These are phyloP conservation scores for Mycena chlorophos DNA, from an alignment of 768 basidiomycete species.

Conservation along the genomic window DNA sequence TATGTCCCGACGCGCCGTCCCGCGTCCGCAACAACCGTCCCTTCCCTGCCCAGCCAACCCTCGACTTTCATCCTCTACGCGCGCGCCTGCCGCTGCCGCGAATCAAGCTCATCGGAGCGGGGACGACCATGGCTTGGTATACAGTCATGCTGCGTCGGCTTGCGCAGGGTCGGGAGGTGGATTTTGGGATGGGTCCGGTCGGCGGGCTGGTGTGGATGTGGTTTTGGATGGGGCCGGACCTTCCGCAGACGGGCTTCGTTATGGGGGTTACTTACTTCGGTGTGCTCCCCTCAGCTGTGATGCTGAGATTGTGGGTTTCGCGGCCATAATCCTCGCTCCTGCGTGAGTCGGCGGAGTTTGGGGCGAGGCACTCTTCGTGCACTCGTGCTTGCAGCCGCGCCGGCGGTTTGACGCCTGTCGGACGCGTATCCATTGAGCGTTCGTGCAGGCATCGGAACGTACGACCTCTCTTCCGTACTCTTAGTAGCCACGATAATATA, in stretches of 20 bases:
- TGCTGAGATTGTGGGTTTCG: no score
- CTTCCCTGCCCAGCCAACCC: neutral
- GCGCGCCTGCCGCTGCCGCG: conserved; percentile 39
- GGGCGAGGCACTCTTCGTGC: no score
- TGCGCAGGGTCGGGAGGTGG: conserved; percentile 27
- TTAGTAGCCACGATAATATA: no score
- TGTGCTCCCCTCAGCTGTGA: no score
- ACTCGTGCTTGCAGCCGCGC: no score
- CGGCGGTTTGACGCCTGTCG: no score
- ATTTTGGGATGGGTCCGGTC: conserved; percentile 36
- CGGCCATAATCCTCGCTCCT: no score
- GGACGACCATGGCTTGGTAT: conserved; percentile 70
- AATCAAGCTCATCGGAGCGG: conserved; percentile 66
- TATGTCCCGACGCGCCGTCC: conserved; percentile 61
- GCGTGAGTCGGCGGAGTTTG: no score
- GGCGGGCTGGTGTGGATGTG: conserved; percentile 47
- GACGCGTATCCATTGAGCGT: no score
- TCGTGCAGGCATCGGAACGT: no score
- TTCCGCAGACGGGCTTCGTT: conserved; percentile 24
- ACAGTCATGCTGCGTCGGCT: conserved; percentile 54
- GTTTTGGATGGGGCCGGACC: conserved; percentile 37
- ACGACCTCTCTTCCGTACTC: no score
- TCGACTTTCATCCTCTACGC: no score
- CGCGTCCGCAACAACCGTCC: conserved; percentile 12
- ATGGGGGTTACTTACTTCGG: conserved; percentile 13